phyloP scores from a whole-genome alignment of 805 yeast genomes.

The Teunomyces stri region DNA sequence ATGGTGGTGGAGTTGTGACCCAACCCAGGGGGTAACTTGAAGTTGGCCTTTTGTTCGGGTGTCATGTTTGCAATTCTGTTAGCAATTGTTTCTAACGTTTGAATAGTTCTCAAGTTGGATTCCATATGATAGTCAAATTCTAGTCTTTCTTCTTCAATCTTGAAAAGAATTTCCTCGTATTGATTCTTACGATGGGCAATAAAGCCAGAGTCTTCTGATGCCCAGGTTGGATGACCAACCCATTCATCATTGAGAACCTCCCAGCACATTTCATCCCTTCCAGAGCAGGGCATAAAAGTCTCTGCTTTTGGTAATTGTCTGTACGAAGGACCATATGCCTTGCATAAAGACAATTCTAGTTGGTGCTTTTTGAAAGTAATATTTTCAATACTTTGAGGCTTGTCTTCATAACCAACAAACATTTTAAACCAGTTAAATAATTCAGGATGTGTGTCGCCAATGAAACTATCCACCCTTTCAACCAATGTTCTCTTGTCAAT shows the following conservation, averaged over 20 bases:
- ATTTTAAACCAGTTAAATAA: constrained; percentile 87
- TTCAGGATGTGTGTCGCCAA: constrained; percentile 74
- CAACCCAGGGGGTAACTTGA: constrained; percentile 87
- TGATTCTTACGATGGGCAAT: constrained; percentile 98
- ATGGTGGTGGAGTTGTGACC: constrained; percentile 91
- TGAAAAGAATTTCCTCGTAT: constrained; percentile 91
- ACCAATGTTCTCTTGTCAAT: constrained; percentile 81
- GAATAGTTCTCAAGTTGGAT: constrained; percentile 90
- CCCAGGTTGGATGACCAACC: constrained; percentile 99
- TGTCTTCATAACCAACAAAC: constrained; percentile 85
- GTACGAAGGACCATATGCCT: constrained; percentile 94
- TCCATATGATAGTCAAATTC: constrained; percentile 97
- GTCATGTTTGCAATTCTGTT: constrained; percentile 92
- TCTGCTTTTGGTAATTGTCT: constrained; percentile 90
- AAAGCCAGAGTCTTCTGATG: constrained; percentile 97
- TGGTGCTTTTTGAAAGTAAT: constrained; percentile 87
- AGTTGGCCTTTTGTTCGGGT: constrained; percentile 78
- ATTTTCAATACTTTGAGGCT: constrained; percentile 84
- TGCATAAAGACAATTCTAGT: constrained; percentile 83
- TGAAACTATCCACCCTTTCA: constrained; percentile 77
- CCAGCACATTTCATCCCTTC: constrained; percentile 99
- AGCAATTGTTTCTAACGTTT: constrained; percentile 91
- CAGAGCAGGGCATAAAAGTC: constrained; percentile 95
- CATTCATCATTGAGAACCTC: constrained; percentile 97
- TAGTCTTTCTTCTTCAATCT: constrained; percentile 97